Evolutionary conservation across 108 stramenopile species (phyloP).

Genomic region (Seminavis robusta): DNA sequence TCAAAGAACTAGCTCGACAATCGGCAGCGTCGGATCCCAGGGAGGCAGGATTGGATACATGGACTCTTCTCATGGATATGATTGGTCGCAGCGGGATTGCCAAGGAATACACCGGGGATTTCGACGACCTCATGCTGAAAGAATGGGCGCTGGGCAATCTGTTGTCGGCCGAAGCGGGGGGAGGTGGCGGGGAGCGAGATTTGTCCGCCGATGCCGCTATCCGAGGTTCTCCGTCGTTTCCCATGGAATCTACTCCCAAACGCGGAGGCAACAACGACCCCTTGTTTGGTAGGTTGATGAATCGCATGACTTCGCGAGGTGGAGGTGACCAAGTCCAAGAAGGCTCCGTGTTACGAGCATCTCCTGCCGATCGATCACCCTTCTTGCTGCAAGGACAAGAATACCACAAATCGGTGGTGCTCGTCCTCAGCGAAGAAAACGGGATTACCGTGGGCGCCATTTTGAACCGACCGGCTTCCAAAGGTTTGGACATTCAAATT

Average conservation of each 20-base stretch:
- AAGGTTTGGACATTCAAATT: slow-evolving; percentile 45
- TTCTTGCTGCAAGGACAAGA: slow-evolving; percentile 76
- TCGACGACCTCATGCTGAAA: slow-evolving; percentile 79
- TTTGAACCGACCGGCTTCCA: slow-evolving; percentile 72
- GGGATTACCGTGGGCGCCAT: slow-evolving; percentile 55
- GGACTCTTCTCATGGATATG: slow-evolving; percentile 41
- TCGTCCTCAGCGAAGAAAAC: slow-evolving; percentile 61
- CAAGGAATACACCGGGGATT: slow-evolving; percentile 35
- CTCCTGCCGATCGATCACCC: slow-evolving; percentile 50
- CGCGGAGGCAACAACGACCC: background rate
- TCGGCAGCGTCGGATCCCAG: slow-evolving; percentile 35
- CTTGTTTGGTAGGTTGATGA: no score
- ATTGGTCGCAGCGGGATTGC: slow-evolving; percentile 56
- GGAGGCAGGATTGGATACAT: slow-evolving; percentile 50
- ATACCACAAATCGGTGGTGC: slow-evolving; percentile 69
- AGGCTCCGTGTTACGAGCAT: slow-evolving; percentile 56
- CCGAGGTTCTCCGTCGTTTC: no score
- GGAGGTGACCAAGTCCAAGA: slow-evolving; percentile 4
- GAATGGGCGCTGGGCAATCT: slow-evolving; percentile 74
- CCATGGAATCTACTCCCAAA: slow-evolving; percentile 5
- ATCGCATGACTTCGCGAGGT: slow-evolving; percentile 6
- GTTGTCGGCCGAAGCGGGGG: slow-evolving; percentile 33
- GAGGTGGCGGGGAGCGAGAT: slow-evolving; percentile 16
- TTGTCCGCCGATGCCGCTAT: no score
- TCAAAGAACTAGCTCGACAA: slow-evolving; percentile 60